Percentiles rank a stretch among this genome's conserved stretches.
Evolutionary conservation across 2,329 filamentous ascomycete genomes (phyloP).

Genomic region (Cytospora paraplurivora): DNA sequence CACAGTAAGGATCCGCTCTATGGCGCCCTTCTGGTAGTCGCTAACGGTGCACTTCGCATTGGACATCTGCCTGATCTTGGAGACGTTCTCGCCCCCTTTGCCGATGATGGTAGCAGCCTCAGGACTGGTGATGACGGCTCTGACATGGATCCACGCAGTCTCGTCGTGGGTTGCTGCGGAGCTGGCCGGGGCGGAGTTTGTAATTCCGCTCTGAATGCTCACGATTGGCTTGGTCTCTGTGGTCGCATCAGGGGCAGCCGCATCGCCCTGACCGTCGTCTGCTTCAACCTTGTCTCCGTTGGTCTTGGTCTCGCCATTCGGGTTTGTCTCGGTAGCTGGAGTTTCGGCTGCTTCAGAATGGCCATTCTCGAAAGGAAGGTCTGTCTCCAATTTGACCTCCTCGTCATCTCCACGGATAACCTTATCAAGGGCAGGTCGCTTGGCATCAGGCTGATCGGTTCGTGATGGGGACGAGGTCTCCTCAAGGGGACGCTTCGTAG

Average conservation of each 20-base stretch:
- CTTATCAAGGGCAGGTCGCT: slow-evolving; percentile 95
- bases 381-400: slow-evolving; percentile 56
- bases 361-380: slow-evolving; percentile 43
- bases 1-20: slow-evolving; percentile 96
- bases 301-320: slow-evolving; percentile 52
- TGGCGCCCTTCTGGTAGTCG: slow-evolving; percentile 95
- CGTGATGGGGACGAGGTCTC: slow-evolving; percentile 94
- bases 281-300: slow-evolving; percentile 53
- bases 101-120: slow-evolving; percentile 98
- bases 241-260: slow-evolving; percentile 63
- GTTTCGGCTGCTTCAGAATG: slow-evolving; percentile 34
- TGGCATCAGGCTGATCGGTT: slow-evolving; percentile 93
- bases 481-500: slow-evolving; percentile 90
- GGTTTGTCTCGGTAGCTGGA: slow-evolving; percentile 45
- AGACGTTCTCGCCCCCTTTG: slow-evolving; percentile 98
- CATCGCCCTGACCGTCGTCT: slow-evolving; percentile 67
- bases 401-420: slow-evolving; percentile 70
- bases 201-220: slow-evolving; percentile 40
- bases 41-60: slow-evolving; percentile 98
- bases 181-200: slow-evolving; percentile 46
- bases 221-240: slow-evolving; percentile 55
- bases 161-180: slow-evolving; percentile 74
- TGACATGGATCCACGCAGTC: slow-evolving; percentile 94
- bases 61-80: slow-evolving; percentile 91
- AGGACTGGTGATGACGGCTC: slow-evolving; percentile 94